Evolutionary conservation across 371 early-diverging fungal genomes (phyloP), one percentile per base, ranked within the genome.

Genomic region (Fennellomyces sp.): DNA sequence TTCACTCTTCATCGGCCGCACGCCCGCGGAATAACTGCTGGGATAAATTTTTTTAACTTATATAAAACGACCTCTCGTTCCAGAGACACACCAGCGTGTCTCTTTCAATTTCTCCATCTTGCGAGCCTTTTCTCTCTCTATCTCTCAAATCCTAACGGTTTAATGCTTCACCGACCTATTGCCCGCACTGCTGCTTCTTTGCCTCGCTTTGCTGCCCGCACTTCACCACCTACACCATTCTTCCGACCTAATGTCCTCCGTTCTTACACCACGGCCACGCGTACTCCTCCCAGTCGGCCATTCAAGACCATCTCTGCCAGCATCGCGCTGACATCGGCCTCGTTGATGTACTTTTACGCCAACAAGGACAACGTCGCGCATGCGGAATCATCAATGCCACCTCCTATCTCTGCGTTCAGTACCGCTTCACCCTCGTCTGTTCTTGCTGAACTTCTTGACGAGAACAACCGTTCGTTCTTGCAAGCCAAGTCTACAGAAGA

Each of bases 401-500:
- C 50, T 30, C 68, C 66, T 33, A 35, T 73, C 13, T 68, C 74
- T n/a, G 72, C 77, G 10, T 73, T 65, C 27, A 73, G 64, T 28
- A 56, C 35, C 26, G 60, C 74, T 8, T 62, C 67, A 3, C 67
- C 74, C 6, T 45, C 67, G 10, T 47, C 67, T 12, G 61, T 64
- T 3, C 23, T 68, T 5, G 57, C 65, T 33, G 68, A 77, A 52
- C 63, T 80, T 13, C 52, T 61, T 6, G 70, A 78, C 61, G 68
- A 69, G 26, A 60, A 75, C 31, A 82, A 64, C 56, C 70, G 80
- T 21, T 73, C 79, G 17, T 82, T 81, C n/a, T 62, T 86, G 27
- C 70, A 79, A 17, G 70, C 82, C 28, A 88, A 84, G 70, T 68
- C 70, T 1, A 77, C 66, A 1, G 42, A 48, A 51, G 74, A 73